Evolutionary conservation across 306 rosid species (phyloP), one percentile per base, ranked within the genome.

Genomic region (Cotoneaster glaucophyllus): DNA sequence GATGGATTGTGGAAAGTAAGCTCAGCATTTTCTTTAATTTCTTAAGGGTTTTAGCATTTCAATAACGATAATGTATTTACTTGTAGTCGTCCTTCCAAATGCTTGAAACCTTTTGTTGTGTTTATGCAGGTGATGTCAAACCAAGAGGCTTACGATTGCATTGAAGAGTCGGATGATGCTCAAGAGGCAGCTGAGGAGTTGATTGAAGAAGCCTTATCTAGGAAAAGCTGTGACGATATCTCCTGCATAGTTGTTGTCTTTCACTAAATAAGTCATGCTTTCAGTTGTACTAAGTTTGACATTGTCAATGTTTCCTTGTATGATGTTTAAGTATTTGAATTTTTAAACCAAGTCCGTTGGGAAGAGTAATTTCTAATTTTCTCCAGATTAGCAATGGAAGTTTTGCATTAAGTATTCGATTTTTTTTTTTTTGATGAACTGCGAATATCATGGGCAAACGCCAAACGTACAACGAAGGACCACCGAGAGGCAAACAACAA

Each of bases 231-330:
- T 11, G 91, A 86, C 74, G 92, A 89, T 70, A 82, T 89, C 64
- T 89, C 94, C 56, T 81, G 92, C 84, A 75, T 86, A 48, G 94
- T 87, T 50, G 85, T 91, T 18, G 84, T 64, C 76, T 91, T 91
- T 65, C 81, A 80, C 80, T 67, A 70, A 66, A 82, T 8, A 37
- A 7, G 41, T 37, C 41, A 37, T 7, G 0, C 41, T 37, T 37
- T 37, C 41, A 37, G 10, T 1, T 34, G 39, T 34, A 7, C 32
- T 0, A 1, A 34, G 39, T 7, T 6, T 34, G 2, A 34, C 39
- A 34, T 34, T 34, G 39, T 34, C 39, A 34, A 7, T 34, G 39
- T 34, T 34, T 5, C 8, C 39, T 34, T 34, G 9, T 34, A 34
- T 34, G 39, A 34, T 34, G 39, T 34, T 7, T 0, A 34, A 50